A percentile compares a stretch with the other conserved stretches of the same genome.
Conservation (phyloP, 1,284 basidiomycete genomes). For the Cystobasidium sp. region DNA sequence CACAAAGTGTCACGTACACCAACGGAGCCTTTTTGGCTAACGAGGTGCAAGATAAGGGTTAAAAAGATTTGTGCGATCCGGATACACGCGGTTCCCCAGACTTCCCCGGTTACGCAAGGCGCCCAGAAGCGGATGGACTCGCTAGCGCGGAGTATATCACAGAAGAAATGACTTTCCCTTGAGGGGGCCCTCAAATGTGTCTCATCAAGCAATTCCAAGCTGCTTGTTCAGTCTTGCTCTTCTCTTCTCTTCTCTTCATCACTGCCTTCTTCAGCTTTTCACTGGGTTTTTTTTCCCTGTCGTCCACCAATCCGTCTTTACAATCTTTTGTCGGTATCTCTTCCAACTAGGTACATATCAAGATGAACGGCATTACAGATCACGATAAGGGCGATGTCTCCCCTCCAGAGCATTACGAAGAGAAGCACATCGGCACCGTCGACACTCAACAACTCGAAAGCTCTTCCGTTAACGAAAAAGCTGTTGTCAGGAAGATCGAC, state of each 20-base stretch:
- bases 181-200: conserved; percentile 14
- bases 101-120: background rate
- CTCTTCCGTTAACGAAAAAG: conserved; percentile 37
- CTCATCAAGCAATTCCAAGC: background rate
- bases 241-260: conserved; percentile 1
- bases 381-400: conserved; percentile 11
- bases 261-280: background rate
- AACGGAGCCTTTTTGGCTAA: no score
- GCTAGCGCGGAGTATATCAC: conserved; percentile 19
- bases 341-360: background rate
- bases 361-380: background rate
- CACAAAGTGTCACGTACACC: background rate
- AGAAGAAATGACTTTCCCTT: background rate
- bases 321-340: no score
- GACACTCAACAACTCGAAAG: conserved; percentile 16
- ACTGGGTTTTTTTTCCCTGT: background rate
- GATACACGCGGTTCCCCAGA: background rate
- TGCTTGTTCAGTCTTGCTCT: background rate
- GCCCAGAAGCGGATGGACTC: conserved; percentile 5
- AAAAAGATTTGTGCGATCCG: no score
- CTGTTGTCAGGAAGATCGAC: conserved; percentile 48
- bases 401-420: conserved; percentile 14
- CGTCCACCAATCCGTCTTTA: background rate
- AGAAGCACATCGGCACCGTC: conserved; percentile 7
- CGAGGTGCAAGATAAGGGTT: no score